phyloP scores from a whole-genome alignment of 2,329 filamentous ascomycete genomes.

The Macrophomina tecta region DNA sequence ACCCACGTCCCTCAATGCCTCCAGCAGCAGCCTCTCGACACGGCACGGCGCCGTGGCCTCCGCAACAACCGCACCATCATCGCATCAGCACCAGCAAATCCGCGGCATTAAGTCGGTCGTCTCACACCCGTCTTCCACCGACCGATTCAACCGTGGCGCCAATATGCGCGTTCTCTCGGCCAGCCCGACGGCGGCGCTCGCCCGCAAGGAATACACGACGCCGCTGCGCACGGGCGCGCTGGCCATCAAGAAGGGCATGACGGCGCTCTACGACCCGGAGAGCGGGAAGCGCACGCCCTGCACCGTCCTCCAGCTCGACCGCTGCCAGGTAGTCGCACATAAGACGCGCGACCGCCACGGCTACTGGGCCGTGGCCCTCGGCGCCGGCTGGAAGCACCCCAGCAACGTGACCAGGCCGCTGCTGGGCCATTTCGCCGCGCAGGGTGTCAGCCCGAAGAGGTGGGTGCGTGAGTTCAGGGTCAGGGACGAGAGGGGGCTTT shows the following conservation, averaged over 20 bases:
- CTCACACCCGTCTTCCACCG: slow-evolving; percentile 20
- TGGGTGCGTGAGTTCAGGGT: slow-evolving; percentile 89
- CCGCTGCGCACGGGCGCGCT: slow-evolving; percentile 80
- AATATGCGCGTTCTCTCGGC: slow-evolving; percentile 60
- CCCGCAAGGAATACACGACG: slow-evolving; percentile 62
- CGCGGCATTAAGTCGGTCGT: slow-evolving; percentile 24
- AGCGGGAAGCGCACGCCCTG: slow-evolving; percentile 80
- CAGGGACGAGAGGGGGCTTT: slow-evolving; percentile 71
- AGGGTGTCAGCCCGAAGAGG: slow-evolving; percentile 82
- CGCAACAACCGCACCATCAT: not conserved
- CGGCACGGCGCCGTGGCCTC: not conserved
- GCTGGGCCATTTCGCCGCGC: slow-evolving; percentile 85
- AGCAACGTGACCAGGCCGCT: slow-evolving; percentile 80
- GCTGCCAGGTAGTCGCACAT: slow-evolving; percentile 85
- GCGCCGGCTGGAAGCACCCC: slow-evolving; percentile 74
- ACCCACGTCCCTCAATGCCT: slow-evolving; percentile 22
- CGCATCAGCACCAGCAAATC: not conserved
- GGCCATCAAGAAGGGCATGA: slow-evolving; percentile 95
- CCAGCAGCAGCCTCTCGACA: not conserved
- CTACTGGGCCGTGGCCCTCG: slow-evolving; percentile 93
- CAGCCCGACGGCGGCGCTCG: slow-evolving; percentile 64
- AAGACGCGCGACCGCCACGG: slow-evolving; percentile 83
- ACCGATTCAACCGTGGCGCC: slow-evolving; percentile 60
- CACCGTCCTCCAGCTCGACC: slow-evolving; percentile 92
- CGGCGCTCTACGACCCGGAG: slow-evolving; percentile 78